Base-by-base conservation (phyloP, 2,329 filamentous ascomycete species). In the Aureobasidium vineae region DNA sequence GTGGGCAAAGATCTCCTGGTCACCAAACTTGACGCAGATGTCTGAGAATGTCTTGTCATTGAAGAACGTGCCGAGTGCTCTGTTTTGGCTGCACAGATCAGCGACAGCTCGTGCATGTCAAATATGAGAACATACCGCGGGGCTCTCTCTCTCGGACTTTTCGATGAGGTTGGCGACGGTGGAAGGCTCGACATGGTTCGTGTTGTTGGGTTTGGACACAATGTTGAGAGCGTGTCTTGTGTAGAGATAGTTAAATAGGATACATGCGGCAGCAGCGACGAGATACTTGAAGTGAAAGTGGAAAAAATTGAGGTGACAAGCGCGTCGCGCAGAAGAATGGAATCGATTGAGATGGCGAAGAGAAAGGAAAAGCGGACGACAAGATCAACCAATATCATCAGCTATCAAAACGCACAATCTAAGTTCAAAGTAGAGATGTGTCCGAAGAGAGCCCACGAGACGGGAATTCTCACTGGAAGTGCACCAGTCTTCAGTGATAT, bases 1-100 rank as follows among this genome's bases (percentile, higher is more conserved):
- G 57, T 61, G 57, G 16, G 57, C 57, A 6, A 61, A 61, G 4
- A 38, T 23, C n/a, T 38, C 26, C 15, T 49, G 41, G 31, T 61
- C 13, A 33, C 57, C 41, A 6, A 61, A 38, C 10, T 49, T 49
- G 57, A 61, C 31, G 11, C 33, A 19, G n/a, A 47, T 21, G 26
- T 61, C 57, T 11, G 43, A 61, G 6, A 47, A 21, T 3, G 28
- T 38, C 28, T 49, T 11, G 31, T 49, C 33, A 15, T 49, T 38
- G 43, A 49, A 61, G 13, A 28, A 49, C 19, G 19, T 61, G 57
- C 16, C 2, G 19, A 13, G 40, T 10, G 28, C 19, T 26, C 54
- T 59, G 38, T n/a, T 13, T 5, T 47, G 10, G 2, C 28, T 47
- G n/a, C 23, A 15, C 16, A 28, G 4, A 10, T 59, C 38, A 59